Evolutionary conservation across 148 eudicot species (phyloP), one percentile per base, ranked within the genome.

Genomic region (Nyssa sinensis): DNA sequence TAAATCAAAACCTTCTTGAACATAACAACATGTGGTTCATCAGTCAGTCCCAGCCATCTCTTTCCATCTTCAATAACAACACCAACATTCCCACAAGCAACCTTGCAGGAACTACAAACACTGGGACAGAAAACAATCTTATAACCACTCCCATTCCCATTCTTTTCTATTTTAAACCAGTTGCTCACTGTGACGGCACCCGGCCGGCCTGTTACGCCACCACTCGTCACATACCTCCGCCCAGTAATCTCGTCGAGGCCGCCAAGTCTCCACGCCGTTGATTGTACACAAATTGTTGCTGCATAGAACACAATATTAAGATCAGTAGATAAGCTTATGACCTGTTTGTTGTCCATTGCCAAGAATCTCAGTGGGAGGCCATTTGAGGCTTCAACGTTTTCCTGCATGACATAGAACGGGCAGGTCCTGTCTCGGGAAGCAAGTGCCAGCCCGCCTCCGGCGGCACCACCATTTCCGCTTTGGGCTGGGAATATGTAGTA

Each of bases 81-180:
- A 66, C 88, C 89, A 31, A 86, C 73, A 62, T 84, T 75, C 55
- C 89, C 86, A 81, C 92, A 88, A 51, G 44, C 67, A 12, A 88
- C 86, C 75, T 72, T 82, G 67, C 89, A 88, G 41, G 63, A 64
- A 8, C 76, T 64, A 73, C 92, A 88, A 58, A 88, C 88, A 76
- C 80, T 77, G 2, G 89, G 92, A 74, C 92, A 88, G 72, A 61
- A 86, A 60, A 88, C 86, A 34, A 88, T 75, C 82, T 84, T 86
- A 57, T 86, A 86, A 14, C 81, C 83, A 80, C 51, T 37, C 31
- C 66, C 66, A 62, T 58, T 24, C 64, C 78, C 73, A 62, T 41
- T 62, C 69, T 81, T 83, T 28, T 85, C 87, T 8, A 88, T 78
- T 73, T 75, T 82, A 49, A 88, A 88, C 88, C 88, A 85, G 19